phyloP scores from a whole-genome alignment of 495 filamentous ascomycete genomes.

The Aspergillus diversus region DNA sequence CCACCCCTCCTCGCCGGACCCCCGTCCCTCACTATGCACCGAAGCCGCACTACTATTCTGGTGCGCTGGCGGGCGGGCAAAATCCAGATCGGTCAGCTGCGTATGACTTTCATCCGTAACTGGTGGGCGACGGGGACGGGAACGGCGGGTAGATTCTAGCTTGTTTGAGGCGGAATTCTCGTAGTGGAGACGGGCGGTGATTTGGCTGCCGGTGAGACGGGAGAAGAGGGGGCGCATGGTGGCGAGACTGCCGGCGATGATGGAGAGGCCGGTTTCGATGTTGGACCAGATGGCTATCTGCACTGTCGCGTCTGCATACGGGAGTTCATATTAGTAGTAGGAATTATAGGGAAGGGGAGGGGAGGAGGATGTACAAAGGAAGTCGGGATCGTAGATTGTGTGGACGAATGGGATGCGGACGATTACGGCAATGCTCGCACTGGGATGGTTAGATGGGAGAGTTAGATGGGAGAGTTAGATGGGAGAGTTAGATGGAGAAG shows the following conservation, averaged over 20 bases:
- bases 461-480: background rate
- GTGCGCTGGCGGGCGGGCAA: background rate
- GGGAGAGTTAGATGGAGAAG: background rate
- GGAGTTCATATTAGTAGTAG: too few relatives aligned
- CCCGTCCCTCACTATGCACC: constrained; percentile 1
- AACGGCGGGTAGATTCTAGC: background rate
- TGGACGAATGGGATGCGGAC: constrained; percentile 26
- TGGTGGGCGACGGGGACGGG: background rate
- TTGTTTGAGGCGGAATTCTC: constrained; percentile 4
- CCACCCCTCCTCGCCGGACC: background rate
- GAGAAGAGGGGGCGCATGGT: constrained; percentile 34
- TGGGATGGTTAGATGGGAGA: constrained; percentile 1
- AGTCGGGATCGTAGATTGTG: constrained; percentile 22
- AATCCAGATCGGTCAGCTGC: background rate
- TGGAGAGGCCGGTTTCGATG: constrained; percentile 31
- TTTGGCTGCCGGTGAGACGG: constrained; percentile 7
- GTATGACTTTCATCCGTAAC: background rate
- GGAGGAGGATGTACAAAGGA: constrained; percentile 21
- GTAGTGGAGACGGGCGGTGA: background rate
- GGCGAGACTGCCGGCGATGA: constrained; percentile 32
- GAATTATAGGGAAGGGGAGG: background rate
- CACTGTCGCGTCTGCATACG: constrained; percentile 19
- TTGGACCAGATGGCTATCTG: constrained; percentile 31
- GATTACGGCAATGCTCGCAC: constrained; percentile 28
- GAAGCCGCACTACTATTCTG: background rate